These are phyloP conservation scores for Pelargonium fulgidum DNA, from an alignment of 441 rosid genomes.

Conservation along the genomic window DNA sequence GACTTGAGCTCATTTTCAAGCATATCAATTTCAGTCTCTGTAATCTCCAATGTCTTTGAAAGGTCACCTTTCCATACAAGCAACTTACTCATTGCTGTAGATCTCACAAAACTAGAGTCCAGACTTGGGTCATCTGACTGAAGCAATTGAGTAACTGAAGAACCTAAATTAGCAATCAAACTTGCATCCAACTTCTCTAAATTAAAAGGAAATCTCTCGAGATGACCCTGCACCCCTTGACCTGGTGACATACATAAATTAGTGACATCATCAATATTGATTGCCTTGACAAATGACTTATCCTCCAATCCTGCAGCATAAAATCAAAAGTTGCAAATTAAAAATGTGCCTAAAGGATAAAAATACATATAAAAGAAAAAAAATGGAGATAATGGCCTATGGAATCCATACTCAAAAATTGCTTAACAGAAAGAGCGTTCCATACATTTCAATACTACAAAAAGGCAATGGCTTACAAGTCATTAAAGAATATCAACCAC, in stretches of 20 bases:
- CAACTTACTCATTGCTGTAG: slow-evolving; percentile 56
- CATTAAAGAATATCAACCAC: no score
- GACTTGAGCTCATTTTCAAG: slow-evolving; percentile 69
- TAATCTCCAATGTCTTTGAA: slow-evolving; percentile 63
- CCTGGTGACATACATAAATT: slow-evolving; percentile 61
- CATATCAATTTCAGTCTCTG: slow-evolving; percentile 79
- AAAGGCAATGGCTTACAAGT: no score
- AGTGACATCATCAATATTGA: slow-evolving; percentile 40
- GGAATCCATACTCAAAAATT: no score
- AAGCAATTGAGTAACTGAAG: slow-evolving; percentile 59
- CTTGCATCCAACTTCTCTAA: slow-evolving; percentile 60
- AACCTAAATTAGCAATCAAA: slow-evolving; percentile 48
- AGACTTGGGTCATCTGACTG: slow-evolving; percentile 52
- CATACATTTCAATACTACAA: no score
- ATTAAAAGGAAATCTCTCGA: slow-evolving; percentile 46
- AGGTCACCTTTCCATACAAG: slow-evolving; percentile 54
- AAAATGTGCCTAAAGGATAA: neutral
- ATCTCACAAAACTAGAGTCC: slow-evolving; percentile 52
- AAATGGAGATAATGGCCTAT: no score
- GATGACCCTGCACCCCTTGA: slow-evolving; percentile 46
- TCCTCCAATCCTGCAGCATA: slow-evolving; percentile 59
- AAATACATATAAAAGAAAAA: neutral
- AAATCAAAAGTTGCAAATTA: slow-evolving; percentile 3
- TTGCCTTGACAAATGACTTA: slow-evolving; percentile 46
- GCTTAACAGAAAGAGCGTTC: no score